Percentiles rank a stretch among this genome's conserved stretches.
These are phyloP conservation scores for Stagonosporopsis chrysanthemi DNA, from an alignment of 2,329 filamentous ascomycete genomes.

Conservation along the genomic window DNA sequence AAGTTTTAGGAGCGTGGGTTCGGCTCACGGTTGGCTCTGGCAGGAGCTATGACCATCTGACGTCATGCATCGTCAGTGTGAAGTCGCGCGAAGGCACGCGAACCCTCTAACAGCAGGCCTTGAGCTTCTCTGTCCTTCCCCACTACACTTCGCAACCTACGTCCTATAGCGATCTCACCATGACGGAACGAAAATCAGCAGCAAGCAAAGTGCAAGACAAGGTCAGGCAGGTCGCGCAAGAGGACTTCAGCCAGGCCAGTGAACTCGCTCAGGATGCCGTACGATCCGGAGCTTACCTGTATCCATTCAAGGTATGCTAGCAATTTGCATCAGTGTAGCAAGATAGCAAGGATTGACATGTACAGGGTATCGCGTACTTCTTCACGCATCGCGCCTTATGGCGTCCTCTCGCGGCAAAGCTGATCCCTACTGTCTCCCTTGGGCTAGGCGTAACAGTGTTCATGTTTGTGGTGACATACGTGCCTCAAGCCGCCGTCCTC, in stretches of 20 bases:
- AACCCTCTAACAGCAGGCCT: not conserved
- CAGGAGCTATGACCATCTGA: slow-evolving; percentile 5
- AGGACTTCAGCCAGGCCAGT: slow-evolving; percentile 75
- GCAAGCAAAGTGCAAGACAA: slow-evolving; percentile 53
- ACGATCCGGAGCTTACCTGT: slow-evolving; percentile 80
- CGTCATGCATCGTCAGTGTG: not conserved
- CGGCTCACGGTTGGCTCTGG: not conserved
- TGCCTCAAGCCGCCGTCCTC: slow-evolving; percentile 82
- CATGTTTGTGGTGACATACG: slow-evolving; percentile 90
- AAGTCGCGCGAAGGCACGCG: not conserved
- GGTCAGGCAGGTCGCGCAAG: slow-evolving; percentile 65
- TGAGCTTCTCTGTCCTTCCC: not conserved
- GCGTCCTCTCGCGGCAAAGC: slow-evolving; percentile 64
- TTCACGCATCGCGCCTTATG: slow-evolving; percentile 64
- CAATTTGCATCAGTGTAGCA: not conserved
- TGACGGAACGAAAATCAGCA: slow-evolving; percentile 22
- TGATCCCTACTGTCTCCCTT: slow-evolving; percentile 70
- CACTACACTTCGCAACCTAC: slow-evolving; percentile 15
- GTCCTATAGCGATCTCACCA: slow-evolving; percentile 15
- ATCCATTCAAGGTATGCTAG: slow-evolving; percentile 73
- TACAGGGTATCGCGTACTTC: slow-evolving; percentile 68
- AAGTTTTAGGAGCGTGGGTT: not conserved
- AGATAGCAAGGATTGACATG: slow-evolving; percentile 3
- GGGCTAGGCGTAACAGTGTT: slow-evolving; percentile 74
- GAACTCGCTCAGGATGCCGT: slow-evolving; percentile 72